These are phyloP conservation scores for Cyclocybe cylindracea DNA, from an alignment of 768 basidiomycete species.

Conservation along the genomic window DNA sequence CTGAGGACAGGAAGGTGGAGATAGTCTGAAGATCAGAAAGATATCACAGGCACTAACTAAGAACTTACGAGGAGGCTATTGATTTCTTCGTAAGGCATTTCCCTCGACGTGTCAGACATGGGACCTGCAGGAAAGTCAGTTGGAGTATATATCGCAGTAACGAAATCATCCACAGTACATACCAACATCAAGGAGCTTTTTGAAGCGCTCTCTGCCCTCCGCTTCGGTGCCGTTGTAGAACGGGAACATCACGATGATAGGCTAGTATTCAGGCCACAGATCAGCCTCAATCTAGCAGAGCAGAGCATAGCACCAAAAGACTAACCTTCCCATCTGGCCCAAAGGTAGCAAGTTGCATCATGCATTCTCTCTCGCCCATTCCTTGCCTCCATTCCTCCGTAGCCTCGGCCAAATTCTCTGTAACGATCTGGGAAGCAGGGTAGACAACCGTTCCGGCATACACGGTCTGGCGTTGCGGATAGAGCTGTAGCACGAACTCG, in stretches of 20 bases:
- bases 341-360: too few species aligned
- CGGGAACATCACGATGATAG: constrained; percentile 29
- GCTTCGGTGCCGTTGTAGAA: constrained; percentile 52
- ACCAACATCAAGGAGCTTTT: constrained; percentile 46
- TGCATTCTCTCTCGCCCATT: too few species aligned
- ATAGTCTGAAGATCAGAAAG: too few species aligned
- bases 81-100: constrained; percentile 49
- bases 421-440: not conserved
- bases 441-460: too few species aligned
- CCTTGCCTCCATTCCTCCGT: too few species aligned
- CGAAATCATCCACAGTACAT: constrained; percentile 1
- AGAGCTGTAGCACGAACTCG: too few species aligned
- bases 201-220: constrained; percentile 45
- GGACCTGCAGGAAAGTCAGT: constrained; percentile 31
- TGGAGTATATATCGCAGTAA: not conserved
- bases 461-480: too few species aligned
- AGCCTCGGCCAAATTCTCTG: too few species aligned
- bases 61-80: constrained; percentile 38
- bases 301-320: too few species aligned
- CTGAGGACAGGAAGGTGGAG: constrained; percentile 19
- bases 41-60: not conserved
- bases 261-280: constrained; percentile 22
- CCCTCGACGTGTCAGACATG: constrained; percentile 38
- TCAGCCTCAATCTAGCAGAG: too few species aligned
- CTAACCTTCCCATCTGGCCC: too few species aligned